Base-by-base conservation (phyloP, 2,329 filamentous ascomycete species). In the Sphaerostilbella broomeana region DNA sequence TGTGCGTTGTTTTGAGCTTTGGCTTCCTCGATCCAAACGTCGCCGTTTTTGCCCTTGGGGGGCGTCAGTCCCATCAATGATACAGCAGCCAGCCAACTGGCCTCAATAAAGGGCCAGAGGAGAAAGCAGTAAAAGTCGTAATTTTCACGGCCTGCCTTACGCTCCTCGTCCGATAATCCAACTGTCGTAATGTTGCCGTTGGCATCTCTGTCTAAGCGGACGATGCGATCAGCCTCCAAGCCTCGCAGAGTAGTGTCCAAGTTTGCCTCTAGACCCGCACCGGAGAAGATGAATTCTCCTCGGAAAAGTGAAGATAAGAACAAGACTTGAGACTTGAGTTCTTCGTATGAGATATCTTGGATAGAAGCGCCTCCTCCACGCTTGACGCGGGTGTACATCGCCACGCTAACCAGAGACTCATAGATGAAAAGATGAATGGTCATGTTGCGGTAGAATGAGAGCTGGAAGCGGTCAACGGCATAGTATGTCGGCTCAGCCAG, bases 371-470 rank as follows among this genome's bases (percentile, higher is more conserved):
- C 86, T n/a, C 90, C 90, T 12, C 92, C 92, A 46, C 80, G 79
- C 62, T 98, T 98, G 39, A 97, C 84, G 30, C 79, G 77, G 0
- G 81, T 92, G 60, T 98, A 98, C 72, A 98, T 81, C 19, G 85
- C 85, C 4, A 82, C 86, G 45, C 86, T 92, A 16, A 97, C 86
- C 4, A 98, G 70, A 0, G 90, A 85, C 58, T 97, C 89, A 2
- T 87, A 84, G 42, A 98, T 92, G 61, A 98, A 98, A 5, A 98
- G 75, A 58, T 98, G 92, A 46, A 98, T 98, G 0, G 90, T 95
- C 92, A 97, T 97, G 62, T 98, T 98, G 37, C 92, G 82, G 64
- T 98, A 98, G 62, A 98, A 98, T 0, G 88, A 95, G 8, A 98
- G 75, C 58, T 98, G 92, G 68, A 98, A 98, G 38, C 88, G 77